Evolutionary conservation across 2,329 filamentous ascomycete genomes (phyloP), one percentile per base, ranked within the genome.

Genomic region (Ophiostoma australiae): DNA sequence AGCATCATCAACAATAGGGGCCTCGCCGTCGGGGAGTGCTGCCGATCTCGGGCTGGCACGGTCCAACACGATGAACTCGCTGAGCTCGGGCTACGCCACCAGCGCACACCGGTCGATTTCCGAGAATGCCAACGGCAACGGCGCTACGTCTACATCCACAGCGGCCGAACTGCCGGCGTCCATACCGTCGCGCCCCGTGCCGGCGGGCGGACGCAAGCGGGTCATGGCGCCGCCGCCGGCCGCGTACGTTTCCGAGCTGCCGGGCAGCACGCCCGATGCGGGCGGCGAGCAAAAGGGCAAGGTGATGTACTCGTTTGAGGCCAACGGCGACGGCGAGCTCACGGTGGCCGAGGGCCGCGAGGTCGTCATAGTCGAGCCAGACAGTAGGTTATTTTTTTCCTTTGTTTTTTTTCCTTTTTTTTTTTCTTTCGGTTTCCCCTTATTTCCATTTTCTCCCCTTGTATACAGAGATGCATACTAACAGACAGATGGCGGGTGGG

Each of bases 271-370:
- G 20, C 77, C 81, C 0, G 85, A 85, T 72, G 84, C 82, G 13
- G 39, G 66, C 20, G 78, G 76, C 70, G 87, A 91, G 76, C 89
- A 89, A 74, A 90, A 85, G 78, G 94, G 91, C 67, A 96, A 90
- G 80, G 97, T 98, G 94, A 76, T 97, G 0, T 99, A 97, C 78
- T 76, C 87, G 0, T 99, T 97, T 76, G 90, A 96, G 74, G 91
- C 90, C 10, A 90, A 84, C 70, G 91, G 90, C 1, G 89, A 91
- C 0, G 94, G 93, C 7, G 95, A 99, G 79, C 80, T 98, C 17
- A 89, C 88, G 0, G 89, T 97, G 0, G 81, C 88, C 4, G 94
- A 97, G 75, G 93, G 92, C 15, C 87, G 89, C 70, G 90, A 96
- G 10, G 86, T 99, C 39, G 82, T 83, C 0, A 85, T 98, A 65